These are phyloP conservation scores for Thielaviopsis euricoi DNA, from an alignment of 2,329 filamentous ascomycete genomes.

Conservation along the genomic window DNA sequence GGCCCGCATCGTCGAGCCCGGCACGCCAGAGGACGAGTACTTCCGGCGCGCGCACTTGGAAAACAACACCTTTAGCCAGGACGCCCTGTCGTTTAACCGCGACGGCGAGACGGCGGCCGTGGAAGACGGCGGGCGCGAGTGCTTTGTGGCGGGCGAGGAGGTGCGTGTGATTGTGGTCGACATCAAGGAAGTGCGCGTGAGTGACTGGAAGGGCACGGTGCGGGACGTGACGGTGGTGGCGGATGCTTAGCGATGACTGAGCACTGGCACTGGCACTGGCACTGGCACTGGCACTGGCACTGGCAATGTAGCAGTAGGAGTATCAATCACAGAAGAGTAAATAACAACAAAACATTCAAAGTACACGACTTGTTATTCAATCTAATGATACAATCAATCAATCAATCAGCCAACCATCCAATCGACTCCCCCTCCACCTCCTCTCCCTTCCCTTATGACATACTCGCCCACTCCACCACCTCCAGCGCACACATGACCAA, in stretches of 20 bases:
- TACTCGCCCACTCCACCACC: slow-evolving; percentile 70
- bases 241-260: neutral
- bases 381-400: no score
- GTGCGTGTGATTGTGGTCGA: slow-evolving; percentile 76
- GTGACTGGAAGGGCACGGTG: slow-evolving; percentile 89
- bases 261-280: neutral
- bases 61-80: slow-evolving; percentile 74
- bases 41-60: slow-evolving; percentile 72
- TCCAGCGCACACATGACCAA: slow-evolving; percentile 86
- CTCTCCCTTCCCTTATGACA: slow-evolving; percentile 10
- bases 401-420: neutral
- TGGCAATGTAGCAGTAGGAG: neutral
- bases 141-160: slow-evolving; percentile 65
- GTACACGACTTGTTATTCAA: no score
- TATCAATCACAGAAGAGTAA: neutral
- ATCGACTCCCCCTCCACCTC: no score
- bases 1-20: slow-evolving; percentile 54
- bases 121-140: slow-evolving; percentile 39
- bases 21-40: slow-evolving; percentile 69
- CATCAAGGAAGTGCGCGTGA: slow-evolving; percentile 72
- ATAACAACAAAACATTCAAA: neutral
- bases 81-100: slow-evolving; percentile 19
- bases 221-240: slow-evolving; percentile 34
- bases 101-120: slow-evolving; percentile 21
- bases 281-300: neutral